Percentiles rank a stretch among this genome's conserved stretches.
Evolutionary conservation across 495 filamentous ascomycete genomes (phyloP).

Genomic region (Aspergillus funiculosus): DNA sequence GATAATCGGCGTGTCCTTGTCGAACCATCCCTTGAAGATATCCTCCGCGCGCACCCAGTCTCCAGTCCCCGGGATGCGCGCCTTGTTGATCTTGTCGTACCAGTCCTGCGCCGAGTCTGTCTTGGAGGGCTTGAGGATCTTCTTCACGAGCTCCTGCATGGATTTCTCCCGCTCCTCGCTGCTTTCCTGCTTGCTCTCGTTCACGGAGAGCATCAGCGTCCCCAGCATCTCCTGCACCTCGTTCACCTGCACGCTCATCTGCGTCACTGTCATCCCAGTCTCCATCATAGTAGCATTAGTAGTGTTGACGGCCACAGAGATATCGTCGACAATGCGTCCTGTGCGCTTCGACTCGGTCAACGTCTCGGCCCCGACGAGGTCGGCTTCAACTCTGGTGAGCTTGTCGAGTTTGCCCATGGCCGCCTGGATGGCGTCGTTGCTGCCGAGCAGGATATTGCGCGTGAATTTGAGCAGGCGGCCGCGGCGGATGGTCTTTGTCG

Average conservation of each 20-base stretch:
- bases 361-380: constrained; percentile 30
- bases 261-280: constrained; percentile 12
- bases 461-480: constrained; percentile 26
- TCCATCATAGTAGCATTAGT: constrained; percentile 4
- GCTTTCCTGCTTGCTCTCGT: not conserved
- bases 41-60: constrained; percentile 30
- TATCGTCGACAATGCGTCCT: constrained; percentile 10
- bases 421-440: constrained; percentile 22
- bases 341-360: constrained; percentile 19
- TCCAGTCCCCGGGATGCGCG: constrained; percentile 26
- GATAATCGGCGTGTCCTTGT: constrained; percentile 22
- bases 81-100: constrained; percentile 24
- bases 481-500: constrained; percentile 22
- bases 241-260: constrained; percentile 15
- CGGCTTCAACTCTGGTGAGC: constrained; percentile 22
- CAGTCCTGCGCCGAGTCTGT: constrained; percentile 17
- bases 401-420: constrained; percentile 22
- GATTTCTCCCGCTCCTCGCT: constrained; percentile 1
- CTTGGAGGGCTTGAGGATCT: constrained; percentile 11
- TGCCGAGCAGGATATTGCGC: constrained; percentile 23
- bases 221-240: constrained; percentile 15
- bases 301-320: constrained; percentile 6
- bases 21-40: constrained; percentile 24
- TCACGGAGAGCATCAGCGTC: not conserved
- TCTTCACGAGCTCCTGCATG: constrained; percentile 3